phyloP scores from a whole-genome alignment of 768 basidiomycete species.

The Plicaturopsis crispa region DNA sequence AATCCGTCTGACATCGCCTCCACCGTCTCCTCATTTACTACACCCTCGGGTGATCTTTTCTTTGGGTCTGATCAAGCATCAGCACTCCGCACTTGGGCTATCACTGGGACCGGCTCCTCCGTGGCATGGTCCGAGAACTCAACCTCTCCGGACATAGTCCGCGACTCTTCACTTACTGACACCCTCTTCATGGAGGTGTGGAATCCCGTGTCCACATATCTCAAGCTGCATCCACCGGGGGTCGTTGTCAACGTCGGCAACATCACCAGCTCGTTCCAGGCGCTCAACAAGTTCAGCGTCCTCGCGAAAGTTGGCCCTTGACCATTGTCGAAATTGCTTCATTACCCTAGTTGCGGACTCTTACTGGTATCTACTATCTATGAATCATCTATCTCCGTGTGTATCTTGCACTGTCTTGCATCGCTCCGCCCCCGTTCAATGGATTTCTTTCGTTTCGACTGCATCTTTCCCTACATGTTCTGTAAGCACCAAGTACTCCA shows the following conservation, averaged over 20 bases:
- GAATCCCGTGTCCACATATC: conserved; percentile 18
- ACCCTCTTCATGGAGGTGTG: conserved; percentile 40
- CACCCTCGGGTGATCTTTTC: conserved; percentile 41
- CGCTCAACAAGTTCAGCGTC: conserved; percentile 15
- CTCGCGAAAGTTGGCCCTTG: too few species aligned
- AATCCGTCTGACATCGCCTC: conserved; percentile 37
- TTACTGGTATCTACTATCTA: not conserved
- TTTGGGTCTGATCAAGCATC: conserved; percentile 49
- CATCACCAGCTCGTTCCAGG: conserved; percentile 35
- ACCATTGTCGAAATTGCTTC: conserved; percentile 11
- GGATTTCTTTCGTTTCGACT: conserved; percentile 17
- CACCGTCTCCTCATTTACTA: conserved; percentile 43
- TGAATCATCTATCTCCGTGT: not conserved
- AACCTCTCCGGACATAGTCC: conserved; percentile 40
- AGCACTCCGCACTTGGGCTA: conserved; percentile 47
- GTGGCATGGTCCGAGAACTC: conserved; percentile 49
- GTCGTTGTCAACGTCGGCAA: conserved; percentile 26
- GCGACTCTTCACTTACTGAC: conserved; percentile 39
- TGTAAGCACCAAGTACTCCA: too few species aligned
- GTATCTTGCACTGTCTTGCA: too few species aligned
- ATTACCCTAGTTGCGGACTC: conserved; percentile 10
- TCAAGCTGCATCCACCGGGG: not conserved
- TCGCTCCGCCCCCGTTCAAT: conserved; percentile 22
- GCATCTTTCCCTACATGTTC: conserved; percentile 12
- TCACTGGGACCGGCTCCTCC: conserved; percentile 26